Evolutionary conservation across 1,284 basidiomycete species (phyloP).

Genomic region (Porogramme epimiltina): DNA sequence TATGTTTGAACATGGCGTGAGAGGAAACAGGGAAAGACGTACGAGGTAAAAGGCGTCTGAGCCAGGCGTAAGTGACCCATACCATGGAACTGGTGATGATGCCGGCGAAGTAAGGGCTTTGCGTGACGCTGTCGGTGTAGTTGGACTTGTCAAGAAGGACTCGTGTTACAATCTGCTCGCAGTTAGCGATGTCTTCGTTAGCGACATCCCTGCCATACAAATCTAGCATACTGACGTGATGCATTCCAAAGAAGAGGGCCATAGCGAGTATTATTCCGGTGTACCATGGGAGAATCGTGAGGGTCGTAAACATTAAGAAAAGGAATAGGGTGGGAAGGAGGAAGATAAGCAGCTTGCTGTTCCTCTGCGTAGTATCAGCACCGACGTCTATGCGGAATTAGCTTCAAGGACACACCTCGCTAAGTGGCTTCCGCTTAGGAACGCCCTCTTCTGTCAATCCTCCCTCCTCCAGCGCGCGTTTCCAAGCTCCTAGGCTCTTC

Average conservation of each 20-base stretch:
- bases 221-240: conserved; percentile 64
- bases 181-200: conserved; percentile 18
- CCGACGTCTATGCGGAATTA: too few species aligned
- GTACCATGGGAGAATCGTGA: conserved; percentile 88
- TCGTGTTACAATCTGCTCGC: conserved; percentile 71
- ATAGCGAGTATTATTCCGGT: conserved; percentile 81
- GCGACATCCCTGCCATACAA: conserved; percentile 9
- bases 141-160: conserved; percentile 78
- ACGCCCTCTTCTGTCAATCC: conserved; percentile 78
- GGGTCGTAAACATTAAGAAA: conserved; percentile 81
- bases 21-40: conserved; percentile 24
- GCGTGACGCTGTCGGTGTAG: conserved; percentile 76
- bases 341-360: conserved; percentile 84
- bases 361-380: conserved; percentile 64
- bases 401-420: conserved; percentile 51
- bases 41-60: conserved; percentile 74
- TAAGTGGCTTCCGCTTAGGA: conserved; percentile 67
- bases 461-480: conserved; percentile 85
- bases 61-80: conserved; percentile 88
- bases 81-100: conserved; percentile 87
- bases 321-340: conserved; percentile 78
- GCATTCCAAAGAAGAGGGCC: conserved; percentile 90
- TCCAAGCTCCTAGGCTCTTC: conserved; percentile 88
- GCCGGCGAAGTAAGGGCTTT: conserved; percentile 89
- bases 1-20: background rate